Base-by-base conservation (phyloP, 768 basidiomycete species). In the Exsudoporus frostii region DNA sequence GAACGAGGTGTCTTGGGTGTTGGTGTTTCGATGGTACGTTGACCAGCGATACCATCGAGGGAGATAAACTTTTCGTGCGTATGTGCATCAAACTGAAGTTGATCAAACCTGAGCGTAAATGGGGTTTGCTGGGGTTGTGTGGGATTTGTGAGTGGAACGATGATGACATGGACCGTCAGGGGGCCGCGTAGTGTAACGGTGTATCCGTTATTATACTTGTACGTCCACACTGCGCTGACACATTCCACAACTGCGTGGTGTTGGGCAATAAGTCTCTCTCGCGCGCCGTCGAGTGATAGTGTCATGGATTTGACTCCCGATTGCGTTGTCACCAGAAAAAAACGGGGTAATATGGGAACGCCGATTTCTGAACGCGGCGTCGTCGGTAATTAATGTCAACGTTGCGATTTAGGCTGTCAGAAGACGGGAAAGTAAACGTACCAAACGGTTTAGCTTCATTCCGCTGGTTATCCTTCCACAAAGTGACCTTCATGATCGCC, bases 261-360 rank as follows among this genome's bases (percentile, higher is more conserved):
- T 48, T 76, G 75, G 49, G 77, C 78, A 8, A 79, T 72, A n/a
- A 70, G 71, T 51, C 87, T 77, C 64, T 93, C 91, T 14, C 84
- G 81, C 1, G 86, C 88, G 37, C 86, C 88, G 61, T 91, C 88
- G 22, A 92, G 74, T 2, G 83, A 80, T n/a, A 92, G 70, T 14
- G 82, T 79, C 88, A 92, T 92, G 5, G 87, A 87, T 57, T 84
- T 84, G 47, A 92, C 90, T 25, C 90, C 91, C 5, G 90, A 89
- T 65, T 90, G 87, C 2, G 85, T 85, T 0, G 88, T 90, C 19
- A 90, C 88, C 30, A 90, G 79, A 73, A 92, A 90, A 71, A 92
- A 92, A 25, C 89, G 85, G 13, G 90, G 88, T 32, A 91, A 74
- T 54, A 90, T 89, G 25, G 84, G 86, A 40, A 84, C 81, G 48